Evolutionary conservation across 1,139 yeast species (phyloP).

Genomic region (Blastobotrys persicus): DNA sequence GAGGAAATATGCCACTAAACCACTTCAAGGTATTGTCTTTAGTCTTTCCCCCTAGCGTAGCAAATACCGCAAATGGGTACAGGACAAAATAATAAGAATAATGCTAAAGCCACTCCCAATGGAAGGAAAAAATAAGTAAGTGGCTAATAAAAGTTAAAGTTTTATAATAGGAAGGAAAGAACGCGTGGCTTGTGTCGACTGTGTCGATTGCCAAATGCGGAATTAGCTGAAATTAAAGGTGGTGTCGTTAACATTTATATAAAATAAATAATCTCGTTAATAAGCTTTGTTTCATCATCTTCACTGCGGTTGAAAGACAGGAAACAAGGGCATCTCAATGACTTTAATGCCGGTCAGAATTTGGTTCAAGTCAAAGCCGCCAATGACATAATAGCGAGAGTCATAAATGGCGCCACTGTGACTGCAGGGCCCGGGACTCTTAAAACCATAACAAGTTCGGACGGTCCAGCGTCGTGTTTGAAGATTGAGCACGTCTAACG

Average conservation of each 20-base stretch:
- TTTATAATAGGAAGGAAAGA: too few species aligned
- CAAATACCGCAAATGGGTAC: too few species aligned
- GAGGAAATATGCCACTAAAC: too few species aligned
- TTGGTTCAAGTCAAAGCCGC: slow-evolving; percentile 25
- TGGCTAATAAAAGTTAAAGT: too few species aligned
- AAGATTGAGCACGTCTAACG: slow-evolving; percentile 22
- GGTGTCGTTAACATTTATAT: slow-evolving; percentile 3
- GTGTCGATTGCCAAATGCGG: neutral
- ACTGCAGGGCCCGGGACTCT: slow-evolving; percentile 25
- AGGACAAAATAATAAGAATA: too few species aligned
- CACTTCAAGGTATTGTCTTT: too few species aligned
- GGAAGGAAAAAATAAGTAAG: too few species aligned
- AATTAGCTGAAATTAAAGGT: neutral
- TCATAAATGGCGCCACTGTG: slow-evolving; percentile 25
- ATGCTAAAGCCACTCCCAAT: too few species aligned
- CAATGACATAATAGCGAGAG: slow-evolving; percentile 24
- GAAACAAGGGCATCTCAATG: slow-evolving; percentile 26
- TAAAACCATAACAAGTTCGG: slow-evolving; percentile 23
- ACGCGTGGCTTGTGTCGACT: too few species aligned
- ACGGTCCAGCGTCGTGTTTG: slow-evolving; percentile 23
- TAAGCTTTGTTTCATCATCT: too few species aligned
- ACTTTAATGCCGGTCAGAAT: slow-evolving; percentile 24
- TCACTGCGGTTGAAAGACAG: slow-evolving; percentile 1
- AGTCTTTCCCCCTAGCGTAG: too few species aligned
- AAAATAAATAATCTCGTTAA: slow-evolving; percentile 4